A percentile compares a stretch with the other conserved stretches of the same genome.
Conservation (phyloP, 192 early-diverging fungal genomes). For the Chytriomyces hyalinus region DNA sequence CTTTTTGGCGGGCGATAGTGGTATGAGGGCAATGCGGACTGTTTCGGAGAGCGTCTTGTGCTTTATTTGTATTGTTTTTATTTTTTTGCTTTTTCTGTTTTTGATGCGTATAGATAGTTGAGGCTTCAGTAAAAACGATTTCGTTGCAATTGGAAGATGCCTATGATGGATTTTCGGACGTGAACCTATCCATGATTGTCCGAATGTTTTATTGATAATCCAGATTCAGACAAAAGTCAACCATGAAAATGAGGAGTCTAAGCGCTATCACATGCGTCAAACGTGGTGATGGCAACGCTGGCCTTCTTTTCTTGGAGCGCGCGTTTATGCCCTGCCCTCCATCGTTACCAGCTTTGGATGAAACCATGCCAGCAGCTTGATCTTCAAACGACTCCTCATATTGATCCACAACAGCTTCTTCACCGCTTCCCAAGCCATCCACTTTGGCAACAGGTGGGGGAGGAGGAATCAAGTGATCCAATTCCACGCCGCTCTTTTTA, state of each 20-base stretch:
- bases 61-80: too few species aligned
- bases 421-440: slow-evolving; percentile 26
- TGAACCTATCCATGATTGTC: too few species aligned
- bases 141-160: too few species aligned
- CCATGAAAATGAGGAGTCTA: slow-evolving; percentile 25
- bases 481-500: neutral
- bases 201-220: too few species aligned
- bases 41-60: too few species aligned
- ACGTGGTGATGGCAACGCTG: slow-evolving; percentile 59
- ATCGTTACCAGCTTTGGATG: neutral
- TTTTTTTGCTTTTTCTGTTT: too few species aligned
- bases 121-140: too few species aligned
- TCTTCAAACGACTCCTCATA: slow-evolving; percentile 3
- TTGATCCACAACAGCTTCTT: slow-evolving; percentile 25
- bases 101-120: too few species aligned
- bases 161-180: too few species aligned
- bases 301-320: neutral
- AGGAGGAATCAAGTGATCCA: slow-evolving; percentile 7
- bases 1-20: too few species aligned
- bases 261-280: slow-evolving; percentile 66
- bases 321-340: neutral
- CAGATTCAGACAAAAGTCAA: too few species aligned
- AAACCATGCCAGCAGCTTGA: neutral
- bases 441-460: neutral
- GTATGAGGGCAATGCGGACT: too few species aligned